A percentile compares a stretch with the other conserved stretches of the same genome.
Evolutionary conservation across 1,284 basidiomycete genomes (phyloP).

Genomic region (Microbotryum lychnidis-dioicae): DNA sequence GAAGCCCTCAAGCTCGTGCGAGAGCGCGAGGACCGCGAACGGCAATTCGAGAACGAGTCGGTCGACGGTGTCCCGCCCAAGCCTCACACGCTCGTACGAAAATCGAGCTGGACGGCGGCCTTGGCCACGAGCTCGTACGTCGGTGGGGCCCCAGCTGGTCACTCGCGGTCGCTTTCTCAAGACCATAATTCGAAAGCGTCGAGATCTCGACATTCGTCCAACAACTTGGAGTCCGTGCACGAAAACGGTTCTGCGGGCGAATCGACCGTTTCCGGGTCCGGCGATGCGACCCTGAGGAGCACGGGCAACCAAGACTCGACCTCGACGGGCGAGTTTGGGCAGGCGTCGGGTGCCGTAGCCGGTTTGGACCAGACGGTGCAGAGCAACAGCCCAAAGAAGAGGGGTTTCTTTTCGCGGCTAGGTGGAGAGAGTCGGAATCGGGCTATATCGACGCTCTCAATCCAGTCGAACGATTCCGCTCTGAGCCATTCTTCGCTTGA

Average conservation of each 20-base stretch:
- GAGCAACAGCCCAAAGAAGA: not conserved
- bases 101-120: constrained; percentile 6
- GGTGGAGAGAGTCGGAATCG: not conserved
- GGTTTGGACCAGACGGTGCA: too few species aligned
- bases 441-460: not conserved
- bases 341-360: too few species aligned
- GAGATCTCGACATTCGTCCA: not conserved
- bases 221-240: not conserved
- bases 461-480: not conserved
- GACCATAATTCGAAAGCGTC: too few species aligned
- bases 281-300: too few species aligned
- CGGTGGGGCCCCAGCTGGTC: too few species aligned
- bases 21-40: constrained; percentile 17
- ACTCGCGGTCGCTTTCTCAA: too few species aligned
- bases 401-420: not conserved
- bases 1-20: constrained; percentile 25
- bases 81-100: not conserved
- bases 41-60: constrained; percentile 4
- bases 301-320: too few species aligned
- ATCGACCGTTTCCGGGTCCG: not conserved
- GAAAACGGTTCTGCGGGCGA: not conserved
- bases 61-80: not conserved
- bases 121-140: too few species aligned
- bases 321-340: too few species aligned
- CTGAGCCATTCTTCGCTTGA: not conserved